Evolutionary conservation across 2,329 filamentous ascomycete genomes (phyloP), one percentile per base, ranked within the genome.

Genomic region (Talaromyces albobiverticillius): DNA sequence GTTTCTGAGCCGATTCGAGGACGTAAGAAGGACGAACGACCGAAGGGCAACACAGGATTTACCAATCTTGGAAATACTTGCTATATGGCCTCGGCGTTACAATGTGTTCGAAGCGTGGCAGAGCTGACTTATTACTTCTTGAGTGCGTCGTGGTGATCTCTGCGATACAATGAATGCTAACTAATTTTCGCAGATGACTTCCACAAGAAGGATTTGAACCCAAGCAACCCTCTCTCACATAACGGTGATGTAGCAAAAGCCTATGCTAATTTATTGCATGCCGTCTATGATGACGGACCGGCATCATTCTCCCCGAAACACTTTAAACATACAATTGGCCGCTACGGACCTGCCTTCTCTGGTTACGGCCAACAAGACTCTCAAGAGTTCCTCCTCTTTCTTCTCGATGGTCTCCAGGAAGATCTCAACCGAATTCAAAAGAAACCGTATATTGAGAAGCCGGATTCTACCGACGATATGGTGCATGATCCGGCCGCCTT

Each of bases 1-100:
- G 86, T 84, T 5, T 79, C 80, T 18, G 82, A 73, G 51, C 76
- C 88, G 58, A 92, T 89, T 0, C 82, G 91, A 60, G 90, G 90
- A 41, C 61, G 63, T 40, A 83, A 86, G 57, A 85, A 84, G 61
- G 82, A 85, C 36, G 88, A 88, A 9, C 84, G 85, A 58, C 83
- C 84, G 11, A 73, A 85, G 31, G 94, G 94, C 29, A 87, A 86
- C 38, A 88, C 92, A 40, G 94, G 94, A 31, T 76, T 99, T 50
- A 85, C 83, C 59, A 99, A 99, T 66, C 76, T 99, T 13, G 94
- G 94, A 46, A 99, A 99, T 66, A 97, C 94, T 0, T 99, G 94
- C 73, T 99, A 99, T 75, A 96, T 97, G 92, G 97, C 97, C 71
- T 96, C 93, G 20, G 94, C 94, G 9, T 78, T 97, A 52, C 94